phyloP scores from a whole-genome alignment of 2,329 filamentous ascomycete species.

The Pseudogymnoascus destructans region DNA sequence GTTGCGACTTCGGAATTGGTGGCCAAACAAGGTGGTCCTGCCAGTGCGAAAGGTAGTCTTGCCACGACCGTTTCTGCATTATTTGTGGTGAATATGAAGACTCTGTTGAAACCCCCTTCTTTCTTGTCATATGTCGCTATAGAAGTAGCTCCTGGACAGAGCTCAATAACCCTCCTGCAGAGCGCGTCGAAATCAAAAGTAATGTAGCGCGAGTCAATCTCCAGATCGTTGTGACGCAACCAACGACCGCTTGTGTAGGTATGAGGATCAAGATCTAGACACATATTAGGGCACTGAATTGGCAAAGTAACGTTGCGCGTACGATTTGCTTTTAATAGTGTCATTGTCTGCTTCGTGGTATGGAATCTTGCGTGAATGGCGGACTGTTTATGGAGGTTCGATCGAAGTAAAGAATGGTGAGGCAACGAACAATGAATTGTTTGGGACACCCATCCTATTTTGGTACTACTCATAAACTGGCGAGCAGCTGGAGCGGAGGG shows the following conservation, averaged over 20 bases:
- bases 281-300: neutral
- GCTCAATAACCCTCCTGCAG: conserved; percentile 26
- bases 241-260: conserved; percentile 28
- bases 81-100: conserved; percentile 31
- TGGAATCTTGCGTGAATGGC: neutral
- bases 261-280: conserved; percentile 20
- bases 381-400: neutral
- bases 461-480: neutral
- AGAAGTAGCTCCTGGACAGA: conserved; percentile 27
- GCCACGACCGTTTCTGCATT: conserved; percentile 29
- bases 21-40: conserved; percentile 27
- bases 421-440: neutral
- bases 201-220: conserved; percentile 28
- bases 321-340: neutral
- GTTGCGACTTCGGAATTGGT: conserved; percentile 35
- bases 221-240: conserved; percentile 28
- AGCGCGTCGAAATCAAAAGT: conserved; percentile 31
- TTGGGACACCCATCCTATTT: neutral
- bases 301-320: neutral
- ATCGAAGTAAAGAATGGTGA: neutral
- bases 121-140: conserved; percentile 30
- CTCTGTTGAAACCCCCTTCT: conserved; percentile 33
- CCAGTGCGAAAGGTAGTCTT: conserved; percentile 29
- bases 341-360: neutral
- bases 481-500: neutral